Percentiles rank a stretch among this genome's conserved stretches.
Conservation (phyloP, 768 basidiomycete species). For the Auriculariales sp. region DNA sequence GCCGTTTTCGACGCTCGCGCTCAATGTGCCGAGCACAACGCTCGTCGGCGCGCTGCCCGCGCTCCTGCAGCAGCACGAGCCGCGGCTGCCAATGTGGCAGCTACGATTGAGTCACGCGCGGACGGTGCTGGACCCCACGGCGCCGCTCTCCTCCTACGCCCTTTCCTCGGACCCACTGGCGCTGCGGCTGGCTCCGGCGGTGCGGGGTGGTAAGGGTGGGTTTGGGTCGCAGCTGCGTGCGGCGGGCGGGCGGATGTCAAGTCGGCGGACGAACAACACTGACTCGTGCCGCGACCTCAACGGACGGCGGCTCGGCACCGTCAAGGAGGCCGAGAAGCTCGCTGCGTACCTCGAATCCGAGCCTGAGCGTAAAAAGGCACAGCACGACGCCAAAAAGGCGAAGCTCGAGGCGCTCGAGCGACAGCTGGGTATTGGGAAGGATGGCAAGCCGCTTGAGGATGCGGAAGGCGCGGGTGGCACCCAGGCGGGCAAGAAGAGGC, state of each 20-base stretch:
- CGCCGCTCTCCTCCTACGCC: constrained; percentile 23
- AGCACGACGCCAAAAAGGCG: constrained; percentile 58
- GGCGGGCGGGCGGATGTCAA: constrained; percentile 94
- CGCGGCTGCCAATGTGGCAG: constrained; percentile 33
- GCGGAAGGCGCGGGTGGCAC: constrained; percentile 26
- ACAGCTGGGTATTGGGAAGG: constrained; percentile 53
- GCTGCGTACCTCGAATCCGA: constrained; percentile 79
- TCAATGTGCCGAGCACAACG: constrained; percentile 28
- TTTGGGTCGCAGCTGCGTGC: constrained; percentile 94
- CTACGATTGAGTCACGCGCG: constrained; percentile 21
- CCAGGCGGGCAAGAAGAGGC: constrained; percentile 64
- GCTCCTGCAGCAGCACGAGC: constrained; percentile 31
- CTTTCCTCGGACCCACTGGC: constrained; percentile 31
- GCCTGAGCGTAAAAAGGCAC: constrained; percentile 65
- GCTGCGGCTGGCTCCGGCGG: constrained; percentile 55
- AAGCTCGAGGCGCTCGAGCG: constrained; percentile 79
- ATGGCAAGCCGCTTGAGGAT: constrained; percentile 17
- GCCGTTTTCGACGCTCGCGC: constrained; percentile 41
- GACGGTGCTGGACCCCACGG: constrained; percentile 10
- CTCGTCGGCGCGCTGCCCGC: constrained; percentile 26
- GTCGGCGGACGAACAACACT: constrained; percentile 88
- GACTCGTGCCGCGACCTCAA: constrained; percentile 89
- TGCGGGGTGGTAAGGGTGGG: constrained; percentile 90
- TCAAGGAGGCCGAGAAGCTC: constrained; percentile 93
- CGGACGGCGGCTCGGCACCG: constrained; percentile 77